A percentile compares a stretch with the other conserved stretches of the same genome.
Evolutionary conservation across 1,284 basidiomycete genomes (phyloP).

Genomic region (Xanthoconium separans): DNA sequence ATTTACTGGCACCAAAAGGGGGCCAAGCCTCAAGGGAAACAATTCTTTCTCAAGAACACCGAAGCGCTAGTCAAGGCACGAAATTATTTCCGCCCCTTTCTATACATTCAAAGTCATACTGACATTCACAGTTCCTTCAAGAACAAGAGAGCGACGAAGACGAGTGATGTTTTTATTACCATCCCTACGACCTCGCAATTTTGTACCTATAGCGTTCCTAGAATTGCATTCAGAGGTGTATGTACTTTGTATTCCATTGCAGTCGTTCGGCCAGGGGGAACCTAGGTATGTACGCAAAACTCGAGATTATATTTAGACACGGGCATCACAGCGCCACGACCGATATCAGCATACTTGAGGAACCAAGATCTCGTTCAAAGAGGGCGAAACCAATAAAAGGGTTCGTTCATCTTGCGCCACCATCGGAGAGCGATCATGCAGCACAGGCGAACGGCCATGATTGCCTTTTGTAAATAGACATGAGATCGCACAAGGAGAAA

Average conservation of each 20-base stretch:
- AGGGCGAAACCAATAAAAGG: background rate
- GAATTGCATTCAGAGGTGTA: constrained; percentile 15
- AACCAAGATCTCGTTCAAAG: constrained; percentile 1
- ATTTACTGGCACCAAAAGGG: constrained; percentile 98
- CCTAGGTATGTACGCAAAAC: constrained; percentile 6
- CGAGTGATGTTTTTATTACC: constrained; percentile 34
- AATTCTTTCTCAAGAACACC: constrained; percentile 90
- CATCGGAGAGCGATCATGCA: constrained; percentile 13
- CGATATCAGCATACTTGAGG: constrained; percentile 6
- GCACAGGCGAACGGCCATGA: constrained; percentile 15
- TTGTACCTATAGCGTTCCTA: constrained; percentile 19
- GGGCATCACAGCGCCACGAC: background rate
- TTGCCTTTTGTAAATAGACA: constrained; percentile 24
- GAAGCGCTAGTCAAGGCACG: constrained; percentile 87
- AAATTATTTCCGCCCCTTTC: constrained; percentile 5
- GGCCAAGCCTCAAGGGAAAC: constrained; percentile 90
- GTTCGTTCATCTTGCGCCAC: constrained; percentile 1
- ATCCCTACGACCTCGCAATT: constrained; percentile 1
- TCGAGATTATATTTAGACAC: background rate
- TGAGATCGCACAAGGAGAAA: constrained; percentile 15
- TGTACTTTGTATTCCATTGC: constrained; percentile 8
- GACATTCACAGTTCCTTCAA: constrained; percentile 63
- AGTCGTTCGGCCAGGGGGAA: background rate
- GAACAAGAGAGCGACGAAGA: constrained; percentile 79
- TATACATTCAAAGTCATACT: constrained; percentile 16